Evolutionary conservation across 2,329 filamentous ascomycete genomes (phyloP).

Genomic region (Leptographium lundbergii): DNA sequence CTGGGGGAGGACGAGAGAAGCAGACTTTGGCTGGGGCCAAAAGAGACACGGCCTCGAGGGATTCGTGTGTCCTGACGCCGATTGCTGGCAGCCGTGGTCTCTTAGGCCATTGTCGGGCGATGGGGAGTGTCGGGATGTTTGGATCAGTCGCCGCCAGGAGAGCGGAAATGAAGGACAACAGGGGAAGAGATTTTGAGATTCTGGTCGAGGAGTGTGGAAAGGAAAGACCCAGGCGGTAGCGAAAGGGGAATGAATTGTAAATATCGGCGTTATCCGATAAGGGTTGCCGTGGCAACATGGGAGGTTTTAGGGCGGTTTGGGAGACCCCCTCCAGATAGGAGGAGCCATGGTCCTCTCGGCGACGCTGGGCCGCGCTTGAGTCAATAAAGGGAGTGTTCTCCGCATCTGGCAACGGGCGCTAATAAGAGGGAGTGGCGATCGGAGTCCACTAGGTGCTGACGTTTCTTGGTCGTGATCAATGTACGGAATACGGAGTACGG

Average conservation of each 20-base stretch:
- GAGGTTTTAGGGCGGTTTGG: too few species aligned
- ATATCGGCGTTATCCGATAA: background rate
- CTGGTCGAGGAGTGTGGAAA: background rate
- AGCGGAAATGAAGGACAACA: background rate
- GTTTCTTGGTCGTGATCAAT: too few species aligned
- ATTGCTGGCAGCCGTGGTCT: background rate
- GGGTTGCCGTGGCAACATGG: background rate
- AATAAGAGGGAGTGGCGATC: too few species aligned
- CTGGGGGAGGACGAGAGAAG: background rate
- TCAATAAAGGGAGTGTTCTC: too few species aligned
- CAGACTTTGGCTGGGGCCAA: background rate
- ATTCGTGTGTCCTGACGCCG: background rate
- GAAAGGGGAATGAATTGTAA: slow-evolving; percentile 4
- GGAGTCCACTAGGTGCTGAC: too few species aligned
- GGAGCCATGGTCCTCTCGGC: too few species aligned
- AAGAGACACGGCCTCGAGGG: background rate
- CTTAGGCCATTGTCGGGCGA: background rate
- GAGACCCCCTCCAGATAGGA: too few species aligned
- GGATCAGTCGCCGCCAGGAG: background rate
- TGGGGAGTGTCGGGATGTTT: background rate
- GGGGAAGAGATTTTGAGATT: background rate
- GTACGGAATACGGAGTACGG: too few species aligned
- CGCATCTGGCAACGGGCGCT: too few species aligned
- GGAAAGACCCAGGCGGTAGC: background rate
- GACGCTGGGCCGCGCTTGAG: too few species aligned